Percentiles rank a stretch among this genome's conserved stretches.
Evolutionary conservation across 2,329 filamentous ascomycete species (phyloP).

Genomic region (Fusarium kyushuense): DNA sequence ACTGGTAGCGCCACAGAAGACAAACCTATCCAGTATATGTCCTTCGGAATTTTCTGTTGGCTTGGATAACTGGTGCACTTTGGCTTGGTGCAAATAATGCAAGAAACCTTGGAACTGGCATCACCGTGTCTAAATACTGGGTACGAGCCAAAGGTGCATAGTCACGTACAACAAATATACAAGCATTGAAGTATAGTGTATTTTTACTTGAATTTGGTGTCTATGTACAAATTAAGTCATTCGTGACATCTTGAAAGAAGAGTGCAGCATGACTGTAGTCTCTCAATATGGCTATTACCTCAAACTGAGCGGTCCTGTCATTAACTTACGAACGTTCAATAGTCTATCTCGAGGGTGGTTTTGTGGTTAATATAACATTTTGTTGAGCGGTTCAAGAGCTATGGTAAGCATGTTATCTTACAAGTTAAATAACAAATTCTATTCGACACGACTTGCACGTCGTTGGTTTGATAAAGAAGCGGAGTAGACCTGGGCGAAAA

Average conservation of each 20-base stretch:
- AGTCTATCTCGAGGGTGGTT: not conserved
- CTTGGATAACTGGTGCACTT: not conserved
- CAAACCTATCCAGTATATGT: not conserved
- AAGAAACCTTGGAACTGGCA: not conserved
- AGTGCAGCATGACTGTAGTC: not conserved
- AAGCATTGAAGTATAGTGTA: not conserved
- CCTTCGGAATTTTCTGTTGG: not conserved
- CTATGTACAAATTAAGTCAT: too few species aligned
- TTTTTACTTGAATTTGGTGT: not conserved
- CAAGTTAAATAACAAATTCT: not conserved
- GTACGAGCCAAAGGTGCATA: not conserved
- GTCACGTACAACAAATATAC: not conserved
- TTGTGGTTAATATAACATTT: not conserved
- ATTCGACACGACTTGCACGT: slow-evolving; percentile 3
- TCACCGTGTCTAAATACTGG: not conserved
- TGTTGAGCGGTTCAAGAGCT: not conserved
- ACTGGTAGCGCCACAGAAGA: too few species aligned
- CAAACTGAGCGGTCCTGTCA: not conserved
- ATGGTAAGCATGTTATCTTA: not conserved
- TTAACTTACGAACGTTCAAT: not conserved
- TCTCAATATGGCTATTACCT: not conserved
- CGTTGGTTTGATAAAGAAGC: not conserved
- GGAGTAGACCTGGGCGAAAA: not conserved
- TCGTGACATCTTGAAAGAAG: not conserved
- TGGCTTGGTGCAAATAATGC: not conserved